A percentile compares a stretch with the other conserved stretches of the same genome.
Conservation (phyloP, 176 grass and related monocot genomes). For the Miscanthus lutarioriparius region DNA sequence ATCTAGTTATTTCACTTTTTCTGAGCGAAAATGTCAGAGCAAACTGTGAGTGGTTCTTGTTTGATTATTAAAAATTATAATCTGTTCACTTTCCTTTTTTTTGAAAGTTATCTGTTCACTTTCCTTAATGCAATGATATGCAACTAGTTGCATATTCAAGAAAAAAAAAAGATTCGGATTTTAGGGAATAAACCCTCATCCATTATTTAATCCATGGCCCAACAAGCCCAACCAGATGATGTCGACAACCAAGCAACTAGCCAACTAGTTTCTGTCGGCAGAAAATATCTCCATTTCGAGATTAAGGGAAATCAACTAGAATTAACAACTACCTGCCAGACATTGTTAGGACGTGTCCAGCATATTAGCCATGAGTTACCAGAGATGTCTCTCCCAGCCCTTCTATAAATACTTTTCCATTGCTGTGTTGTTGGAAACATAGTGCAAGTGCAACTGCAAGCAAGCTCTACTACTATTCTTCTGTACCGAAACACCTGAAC, state of each 20-base stretch:
- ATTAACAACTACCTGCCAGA: background rate
- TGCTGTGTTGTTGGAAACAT: conserved; percentile 25
- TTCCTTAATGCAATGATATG: background rate
- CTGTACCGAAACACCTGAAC: background rate
- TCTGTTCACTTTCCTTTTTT: too few species aligned
- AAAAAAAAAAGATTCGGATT: background rate
- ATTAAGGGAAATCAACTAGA: background rate
- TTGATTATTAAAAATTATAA: background rate
- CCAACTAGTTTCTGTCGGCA: background rate
- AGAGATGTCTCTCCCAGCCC: too few species aligned
- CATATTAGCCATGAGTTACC: background rate
- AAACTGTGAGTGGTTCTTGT: background rate
- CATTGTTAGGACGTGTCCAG: background rate
- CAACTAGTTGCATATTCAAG: background rate
- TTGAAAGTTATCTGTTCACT: too few species aligned
- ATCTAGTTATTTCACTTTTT: background rate
- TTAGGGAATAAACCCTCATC: conserved; percentile 1
- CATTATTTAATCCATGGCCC: background rate
- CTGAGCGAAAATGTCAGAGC: background rate
- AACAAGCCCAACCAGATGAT: conserved; percentile 16
- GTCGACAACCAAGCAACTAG: conserved; percentile 9
- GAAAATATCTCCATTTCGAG: conserved; percentile 31
- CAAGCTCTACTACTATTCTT: background rate
- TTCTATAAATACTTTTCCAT: conserved; percentile 31
- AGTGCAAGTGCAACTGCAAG: background rate